Conservation (phyloP, 2,329 filamentous ascomycete genomes). For the Epichloe sylvatica region DNA sequence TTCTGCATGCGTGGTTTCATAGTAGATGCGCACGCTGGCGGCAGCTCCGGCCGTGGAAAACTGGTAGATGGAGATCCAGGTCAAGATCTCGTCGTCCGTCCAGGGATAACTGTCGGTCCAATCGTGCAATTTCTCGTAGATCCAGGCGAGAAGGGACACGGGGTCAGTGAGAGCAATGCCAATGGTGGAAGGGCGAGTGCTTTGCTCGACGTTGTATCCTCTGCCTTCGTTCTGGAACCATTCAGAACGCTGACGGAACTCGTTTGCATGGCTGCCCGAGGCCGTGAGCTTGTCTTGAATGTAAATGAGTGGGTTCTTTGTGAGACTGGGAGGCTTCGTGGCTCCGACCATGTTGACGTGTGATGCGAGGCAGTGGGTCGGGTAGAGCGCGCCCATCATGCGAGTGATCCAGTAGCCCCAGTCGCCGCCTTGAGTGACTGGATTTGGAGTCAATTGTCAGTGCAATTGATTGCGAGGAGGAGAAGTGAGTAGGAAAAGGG, state of each 20-base stretch:
- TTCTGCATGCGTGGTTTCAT: constrained; percentile 41
- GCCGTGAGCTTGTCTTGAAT: constrained; percentile 39
- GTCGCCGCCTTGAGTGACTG: constrained; percentile 49
- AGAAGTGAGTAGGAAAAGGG: background rate
- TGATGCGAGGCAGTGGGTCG: constrained; percentile 34
- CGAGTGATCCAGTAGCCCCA: constrained; percentile 57
- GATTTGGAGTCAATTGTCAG: constrained; percentile 30
- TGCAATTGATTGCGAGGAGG: background rate
- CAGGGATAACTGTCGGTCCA: constrained; percentile 62
- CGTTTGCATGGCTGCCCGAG: constrained; percentile 21
- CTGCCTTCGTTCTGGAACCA: constrained; percentile 46
- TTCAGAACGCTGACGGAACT: constrained; percentile 34
- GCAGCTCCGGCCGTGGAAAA: constrained; percentile 56
- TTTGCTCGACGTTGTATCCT: constrained; percentile 21
- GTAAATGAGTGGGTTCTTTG: constrained; percentile 41
- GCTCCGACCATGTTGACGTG: constrained; percentile 44
- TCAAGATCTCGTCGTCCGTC: constrained; percentile 63
- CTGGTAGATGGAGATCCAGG: constrained; percentile 61
- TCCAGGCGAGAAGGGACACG: constrained; percentile 59
- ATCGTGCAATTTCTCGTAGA: constrained; percentile 66
- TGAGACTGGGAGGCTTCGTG: constrained; percentile 31
- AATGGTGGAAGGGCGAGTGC: constrained; percentile 59
- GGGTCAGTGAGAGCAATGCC: constrained; percentile 59
- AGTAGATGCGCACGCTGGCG: constrained; percentile 57
- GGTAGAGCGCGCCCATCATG: constrained; percentile 44